These are phyloP conservation scores for Haplographium delicatum DNA, from an alignment of 495 filamentous ascomycete genomes.

Conservation along the genomic window DNA sequence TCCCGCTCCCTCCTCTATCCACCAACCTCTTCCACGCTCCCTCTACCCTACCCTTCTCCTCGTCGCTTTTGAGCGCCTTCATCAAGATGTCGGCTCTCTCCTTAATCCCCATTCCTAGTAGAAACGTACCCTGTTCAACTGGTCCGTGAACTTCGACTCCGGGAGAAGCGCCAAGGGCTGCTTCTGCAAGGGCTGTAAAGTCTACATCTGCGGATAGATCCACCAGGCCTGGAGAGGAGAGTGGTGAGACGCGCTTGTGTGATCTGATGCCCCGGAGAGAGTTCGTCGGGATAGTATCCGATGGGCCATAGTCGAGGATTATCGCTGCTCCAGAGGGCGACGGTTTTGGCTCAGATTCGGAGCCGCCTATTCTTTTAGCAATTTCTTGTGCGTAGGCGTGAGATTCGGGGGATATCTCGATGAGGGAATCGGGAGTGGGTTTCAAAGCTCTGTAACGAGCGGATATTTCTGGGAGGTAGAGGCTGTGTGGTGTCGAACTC, in stretches of 20 bases:
- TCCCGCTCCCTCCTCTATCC: slow-evolving; percentile 69
- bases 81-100: slow-evolving; percentile 70
- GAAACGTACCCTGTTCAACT: slow-evolving; percentile 76
- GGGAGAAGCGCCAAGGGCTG: slow-evolving; percentile 64
- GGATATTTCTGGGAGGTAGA: slow-evolving; percentile 80
- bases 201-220: slow-evolving; percentile 92
- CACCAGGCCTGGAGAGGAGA: slow-evolving; percentile 69
- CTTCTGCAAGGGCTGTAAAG: slow-evolving; percentile 77
- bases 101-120: slow-evolving; percentile 71
- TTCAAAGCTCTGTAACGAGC: slow-evolving; percentile 73
- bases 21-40: slow-evolving; percentile 72
- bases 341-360: slow-evolving; percentile 48
- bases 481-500: slow-evolving; percentile 69
- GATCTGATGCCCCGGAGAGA: slow-evolving; percentile 79
- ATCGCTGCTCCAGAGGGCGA: slow-evolving; percentile 75
- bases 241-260: slow-evolving; percentile 70
- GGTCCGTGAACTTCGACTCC: slow-evolving; percentile 91
- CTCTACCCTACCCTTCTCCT: slow-evolving; percentile 57
- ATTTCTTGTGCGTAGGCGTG: slow-evolving; percentile 74
- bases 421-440: slow-evolving; percentile 52
- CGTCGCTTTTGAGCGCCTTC: slow-evolving; percentile 38
- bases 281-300: slow-evolving; percentile 72
- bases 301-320: slow-evolving; percentile 89
- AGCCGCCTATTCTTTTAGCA: slow-evolving; percentile 74
- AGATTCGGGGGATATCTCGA: slow-evolving; percentile 87